Evolutionary conservation across 495 filamentous ascomycete species (phyloP).

Genomic region (Tetracladium marchalianum): DNA sequence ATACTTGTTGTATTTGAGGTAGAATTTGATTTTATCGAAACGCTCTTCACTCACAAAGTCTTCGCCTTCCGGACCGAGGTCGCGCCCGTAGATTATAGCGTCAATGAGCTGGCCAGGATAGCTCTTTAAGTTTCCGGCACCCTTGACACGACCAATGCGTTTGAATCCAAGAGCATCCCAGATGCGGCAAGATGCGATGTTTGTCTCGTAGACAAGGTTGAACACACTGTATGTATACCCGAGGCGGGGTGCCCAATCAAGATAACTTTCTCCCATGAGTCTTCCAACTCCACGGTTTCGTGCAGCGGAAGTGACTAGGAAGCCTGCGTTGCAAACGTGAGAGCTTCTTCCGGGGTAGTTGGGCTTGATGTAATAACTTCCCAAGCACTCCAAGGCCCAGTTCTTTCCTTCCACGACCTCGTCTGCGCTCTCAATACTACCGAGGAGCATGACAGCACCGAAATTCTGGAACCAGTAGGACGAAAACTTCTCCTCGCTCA

Average conservation of each 20-base stretch:
- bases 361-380: conserved; percentile 94
- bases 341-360: conserved; percentile 96
- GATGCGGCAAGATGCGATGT: conserved; percentile 86
- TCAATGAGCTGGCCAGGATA: conserved; percentile 76
- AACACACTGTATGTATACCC: conserved; percentile 96
- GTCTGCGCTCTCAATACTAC: conserved; percentile 49
- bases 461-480: conserved; percentile 96
- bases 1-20: conserved; percentile 91
- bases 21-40: conserved; percentile 97
- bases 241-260: conserved; percentile 90
- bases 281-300: conserved; percentile 86
- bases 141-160: conserved; percentile 85
- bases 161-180: conserved; percentile 99
- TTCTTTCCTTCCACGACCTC: conserved; percentile 47
- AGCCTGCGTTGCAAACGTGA: conserved; percentile 94
- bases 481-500: conserved; percentile 66
- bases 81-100: conserved; percentile 93
- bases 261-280: conserved; percentile 86
- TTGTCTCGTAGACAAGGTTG: conserved; percentile 97
- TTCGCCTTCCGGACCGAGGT: conserved; percentile 67
- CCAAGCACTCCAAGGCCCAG: conserved; percentile 79
- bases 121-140: conserved; percentile 74
- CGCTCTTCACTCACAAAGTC: conserved; percentile 91
- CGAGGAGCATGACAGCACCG: conserved; percentile 85
- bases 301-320: conserved; percentile 82